Conservation (phyloP, 495 filamentous ascomycete genomes). For the Neurospora sp. region DNA sequence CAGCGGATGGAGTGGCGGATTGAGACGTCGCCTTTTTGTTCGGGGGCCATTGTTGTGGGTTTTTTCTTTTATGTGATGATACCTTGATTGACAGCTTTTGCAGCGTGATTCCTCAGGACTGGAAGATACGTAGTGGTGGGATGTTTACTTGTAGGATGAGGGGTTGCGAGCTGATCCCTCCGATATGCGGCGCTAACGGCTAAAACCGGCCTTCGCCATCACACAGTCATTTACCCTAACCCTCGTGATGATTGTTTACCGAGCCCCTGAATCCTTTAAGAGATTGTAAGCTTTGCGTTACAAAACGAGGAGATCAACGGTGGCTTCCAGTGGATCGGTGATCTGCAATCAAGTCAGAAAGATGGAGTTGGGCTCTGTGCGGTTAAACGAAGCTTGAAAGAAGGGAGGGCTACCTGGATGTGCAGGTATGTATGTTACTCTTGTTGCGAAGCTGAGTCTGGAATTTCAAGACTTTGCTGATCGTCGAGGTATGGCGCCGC, state of each 20-base stretch:
- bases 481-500: neutral
- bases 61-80: neutral
- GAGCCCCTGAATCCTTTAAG: neutral
- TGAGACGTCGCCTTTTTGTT: slow-evolving; percentile 21
- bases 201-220: neutral
- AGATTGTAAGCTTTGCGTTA: too few species aligned
- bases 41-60: neutral
- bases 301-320: neutral
- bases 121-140: neutral
- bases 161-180: neutral
- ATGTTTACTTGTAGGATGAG: neutral
- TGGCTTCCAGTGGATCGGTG: neutral
- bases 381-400: neutral
- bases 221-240: neutral
- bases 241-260: neutral
- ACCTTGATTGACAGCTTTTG: neutral
- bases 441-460: neutral
- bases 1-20: slow-evolving; percentile 31
- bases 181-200: neutral
- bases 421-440: neutral
- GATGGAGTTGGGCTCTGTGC: neutral
- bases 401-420: neutral
- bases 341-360: neutral
- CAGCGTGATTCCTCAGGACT: too few species aligned
- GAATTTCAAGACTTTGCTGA: neutral